Percentiles rank a stretch among this genome's conserved stretches.
These are phyloP conservation scores for Pyrenochaeta sp. DNA, from an alignment of 2,329 filamentous ascomycete species.

Conservation along the genomic window DNA sequence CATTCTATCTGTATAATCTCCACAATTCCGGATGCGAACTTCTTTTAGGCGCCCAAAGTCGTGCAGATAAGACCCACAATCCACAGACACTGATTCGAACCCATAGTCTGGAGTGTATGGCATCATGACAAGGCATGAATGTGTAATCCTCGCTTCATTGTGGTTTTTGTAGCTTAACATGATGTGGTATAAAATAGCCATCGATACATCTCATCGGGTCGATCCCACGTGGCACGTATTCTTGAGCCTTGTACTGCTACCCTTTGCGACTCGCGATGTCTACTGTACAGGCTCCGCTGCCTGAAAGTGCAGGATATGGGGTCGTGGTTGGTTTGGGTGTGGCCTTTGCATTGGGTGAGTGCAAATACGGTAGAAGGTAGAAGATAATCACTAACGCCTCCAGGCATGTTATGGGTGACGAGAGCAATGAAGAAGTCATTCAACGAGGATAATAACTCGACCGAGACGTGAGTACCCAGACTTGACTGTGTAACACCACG, in stretches of 20 bases:
- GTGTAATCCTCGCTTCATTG: neutral
- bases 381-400: neutral
- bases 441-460: slow-evolving; percentile 59
- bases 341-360: slow-evolving; percentile 51
- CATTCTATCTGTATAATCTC: neutral
- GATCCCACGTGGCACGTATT: neutral
- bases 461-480: slow-evolving; percentile 54
- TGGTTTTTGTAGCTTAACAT: slow-evolving; percentile 2
- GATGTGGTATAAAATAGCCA: neutral
- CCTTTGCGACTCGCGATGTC: slow-evolving; percentile 5
- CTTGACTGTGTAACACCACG: neutral
- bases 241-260: slow-evolving; percentile 5
- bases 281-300: slow-evolving; percentile 25
- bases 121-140: slow-evolving; percentile 1
- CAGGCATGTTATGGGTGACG: slow-evolving; percentile 59
- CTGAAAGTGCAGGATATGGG: slow-evolving; percentile 53
- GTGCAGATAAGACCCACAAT: neutral
- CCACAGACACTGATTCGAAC: neutral
- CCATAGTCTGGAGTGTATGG: neutral
- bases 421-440: slow-evolving; percentile 58
- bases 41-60: neutral
- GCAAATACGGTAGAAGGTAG: neutral
- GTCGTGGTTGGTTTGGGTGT: slow-evolving; percentile 54
- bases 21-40: neutral
- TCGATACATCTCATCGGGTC: neutral